A percentile compares a stretch with the other conserved stretches of the same genome.
phyloP scores from a whole-genome alignment of 179 eudicot species.

The Pouteria campechiana region DNA sequence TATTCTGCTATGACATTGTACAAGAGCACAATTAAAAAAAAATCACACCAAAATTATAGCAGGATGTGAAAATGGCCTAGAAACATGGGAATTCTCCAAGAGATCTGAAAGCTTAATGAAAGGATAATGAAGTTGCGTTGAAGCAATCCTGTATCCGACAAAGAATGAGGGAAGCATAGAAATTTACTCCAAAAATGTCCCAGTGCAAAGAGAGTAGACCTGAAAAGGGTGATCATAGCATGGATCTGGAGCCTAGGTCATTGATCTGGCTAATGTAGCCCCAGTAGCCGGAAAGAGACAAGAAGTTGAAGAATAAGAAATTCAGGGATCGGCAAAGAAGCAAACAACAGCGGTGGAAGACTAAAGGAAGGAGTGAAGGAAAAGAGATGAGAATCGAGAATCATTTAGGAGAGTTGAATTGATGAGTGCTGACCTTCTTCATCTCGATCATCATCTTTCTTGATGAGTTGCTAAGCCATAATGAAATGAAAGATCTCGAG shows the following conservation, averaged over 20 bases:
- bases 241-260: too few relatives aligned
- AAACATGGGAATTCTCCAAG: neutral
- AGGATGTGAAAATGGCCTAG: neutral
- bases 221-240: too few relatives aligned
- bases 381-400: neutral
- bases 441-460: slow-evolving; percentile 74
- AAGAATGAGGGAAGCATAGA: neutral
- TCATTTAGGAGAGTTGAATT: neutral
- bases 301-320: neutral
- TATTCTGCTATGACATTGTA: slow-evolving; percentile 41
- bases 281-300: neutral
- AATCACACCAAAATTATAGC: neutral
- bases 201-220: too few relatives aligned
- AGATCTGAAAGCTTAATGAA: neutral
- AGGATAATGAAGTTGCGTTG: slow-evolving; percentile 1
- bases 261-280: neutral
- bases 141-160: neutral
- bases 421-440: slow-evolving; percentile 61
- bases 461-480: slow-evolving; percentile 58
- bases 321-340: too few relatives aligned
- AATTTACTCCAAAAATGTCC: too few relatives aligned
- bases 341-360: neutral
- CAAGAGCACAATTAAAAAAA: neutral
- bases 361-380: neutral
- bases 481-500: too few relatives aligned